A percentile compares a stretch with the other conserved stretches of the same genome.
Evolutionary conservation across 164 flowering plant genomes (phyloP).

Genomic region (Vitis amurensis): DNA sequence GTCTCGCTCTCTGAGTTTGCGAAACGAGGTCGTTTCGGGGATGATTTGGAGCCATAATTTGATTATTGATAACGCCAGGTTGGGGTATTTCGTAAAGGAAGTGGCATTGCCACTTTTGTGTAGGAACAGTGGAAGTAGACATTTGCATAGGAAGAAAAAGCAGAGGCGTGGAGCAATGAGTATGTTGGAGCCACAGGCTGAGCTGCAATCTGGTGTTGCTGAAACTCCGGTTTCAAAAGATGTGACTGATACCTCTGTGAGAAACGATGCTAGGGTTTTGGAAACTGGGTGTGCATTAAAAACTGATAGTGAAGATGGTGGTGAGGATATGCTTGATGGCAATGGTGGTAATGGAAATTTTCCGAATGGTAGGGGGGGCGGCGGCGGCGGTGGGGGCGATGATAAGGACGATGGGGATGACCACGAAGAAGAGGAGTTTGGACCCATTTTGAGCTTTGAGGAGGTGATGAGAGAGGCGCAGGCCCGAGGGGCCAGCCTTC

Average conservation of each 20-base stretch:
- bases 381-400: constrained; percentile 34
- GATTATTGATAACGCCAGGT: background rate
- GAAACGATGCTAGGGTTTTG: constrained; percentile 8
- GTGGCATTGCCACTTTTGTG: background rate
- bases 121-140: background rate
- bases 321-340: constrained; percentile 18
- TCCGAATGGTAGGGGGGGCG: constrained; percentile 45
- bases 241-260: background rate
- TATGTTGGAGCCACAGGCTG: constrained; percentile 9
- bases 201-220: constrained; percentile 5
- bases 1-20: constrained; percentile 2
- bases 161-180: constrained; percentile 1
- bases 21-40: constrained; percentile 17
- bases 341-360: constrained; percentile 50
- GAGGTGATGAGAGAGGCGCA: constrained; percentile 71
- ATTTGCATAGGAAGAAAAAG: constrained; percentile 1
- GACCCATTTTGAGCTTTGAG: constrained; percentile 68
- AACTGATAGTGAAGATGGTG: constrained; percentile 1
- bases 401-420: constrained; percentile 39
- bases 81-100: background rate
- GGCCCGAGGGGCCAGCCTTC: constrained; percentile 69
- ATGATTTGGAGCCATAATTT: constrained; percentile 3
- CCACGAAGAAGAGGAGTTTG: constrained; percentile 68
- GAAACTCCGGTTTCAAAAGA: constrained; percentile 1
- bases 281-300: constrained; percentile 5